Percentiles rank a stretch among this genome's conserved stretches.
Evolutionary conservation across 441 rosid genomes (phyloP).

Genomic region (Isatis lusitanica): DNA sequence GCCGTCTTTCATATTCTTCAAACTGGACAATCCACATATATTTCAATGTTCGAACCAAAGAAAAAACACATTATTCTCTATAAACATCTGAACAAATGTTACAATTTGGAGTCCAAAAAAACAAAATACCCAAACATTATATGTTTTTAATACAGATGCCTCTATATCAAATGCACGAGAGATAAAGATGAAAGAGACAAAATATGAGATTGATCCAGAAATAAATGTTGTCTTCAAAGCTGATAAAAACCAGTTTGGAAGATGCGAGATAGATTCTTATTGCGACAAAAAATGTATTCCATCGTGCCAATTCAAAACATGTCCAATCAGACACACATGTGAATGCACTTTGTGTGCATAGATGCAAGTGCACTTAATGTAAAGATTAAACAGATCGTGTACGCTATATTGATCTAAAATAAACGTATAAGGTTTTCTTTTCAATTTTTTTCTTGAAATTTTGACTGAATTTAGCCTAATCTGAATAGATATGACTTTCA

Average conservation of each 20-base stretch:
- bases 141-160: not conserved
- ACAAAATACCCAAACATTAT: not conserved
- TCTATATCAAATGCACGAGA: conserved; percentile 3
- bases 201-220: not conserved
- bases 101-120: too few relatives aligned
- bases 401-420: not conserved
- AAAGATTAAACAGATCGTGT: not conserved
- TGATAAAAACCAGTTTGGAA: conserved; percentile 14
- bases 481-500: not conserved
- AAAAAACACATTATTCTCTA: too few relatives aligned
- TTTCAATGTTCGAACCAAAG: too few relatives aligned
- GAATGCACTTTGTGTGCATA: conserved; percentile 8
- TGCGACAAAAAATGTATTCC: conserved; percentile 1
- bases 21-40: too few relatives aligned
- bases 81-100: too few relatives aligned
- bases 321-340: conserved; percentile 15
- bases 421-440: not conserved
- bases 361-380: not conserved
- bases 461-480: not conserved
- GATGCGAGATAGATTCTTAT: not conserved
- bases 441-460: too few relatives aligned
- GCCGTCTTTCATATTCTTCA: too few relatives aligned
- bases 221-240: not conserved
- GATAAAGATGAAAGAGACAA: not conserved
- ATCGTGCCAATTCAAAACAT: not conserved